Conservation (phyloP, 2,329 filamentous ascomycete genomes). For the Fusarium praegraminearum region DNA sequence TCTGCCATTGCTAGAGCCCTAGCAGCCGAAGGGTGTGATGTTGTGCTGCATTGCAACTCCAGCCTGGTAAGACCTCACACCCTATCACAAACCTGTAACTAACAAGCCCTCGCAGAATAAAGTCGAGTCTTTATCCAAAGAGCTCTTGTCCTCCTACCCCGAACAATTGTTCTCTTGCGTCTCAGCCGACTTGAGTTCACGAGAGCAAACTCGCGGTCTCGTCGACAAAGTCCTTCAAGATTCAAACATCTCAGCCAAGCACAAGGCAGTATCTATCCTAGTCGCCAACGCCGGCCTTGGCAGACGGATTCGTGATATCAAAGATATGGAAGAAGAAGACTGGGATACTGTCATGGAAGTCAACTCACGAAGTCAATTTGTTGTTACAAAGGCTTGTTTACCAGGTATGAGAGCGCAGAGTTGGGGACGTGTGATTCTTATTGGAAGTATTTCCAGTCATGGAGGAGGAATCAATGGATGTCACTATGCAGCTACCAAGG, state of each 20-base stretch:
- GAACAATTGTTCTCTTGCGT: constrained; percentile 24
- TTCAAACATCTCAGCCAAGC: constrained; percentile 11
- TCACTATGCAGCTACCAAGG: constrained; percentile 53
- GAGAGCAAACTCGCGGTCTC: constrained; percentile 22
- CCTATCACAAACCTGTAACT: accelerated
- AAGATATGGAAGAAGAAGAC: constrained; percentile 52
- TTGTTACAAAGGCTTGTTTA: constrained; percentile 51
- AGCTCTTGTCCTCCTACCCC: neutral
- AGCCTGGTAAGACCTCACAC: neutral
- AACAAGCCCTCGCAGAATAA: constrained; percentile 1
- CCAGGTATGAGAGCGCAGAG: constrained; percentile 49
- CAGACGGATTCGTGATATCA: constrained; percentile 50
- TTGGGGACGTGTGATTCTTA: constrained; percentile 51
- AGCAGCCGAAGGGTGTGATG: constrained; percentile 31
- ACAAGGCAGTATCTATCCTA: constrained; percentile 47
- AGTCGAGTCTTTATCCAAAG: constrained; percentile 19
- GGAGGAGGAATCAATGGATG: constrained; percentile 54
- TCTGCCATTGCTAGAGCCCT: constrained; percentile 25
- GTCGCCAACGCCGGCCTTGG: constrained; percentile 52
- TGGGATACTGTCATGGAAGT: constrained; percentile 55
- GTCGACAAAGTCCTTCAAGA: constrained; percentile 13
- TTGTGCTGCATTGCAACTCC: constrained; percentile 33
- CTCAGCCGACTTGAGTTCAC: constrained; percentile 25
- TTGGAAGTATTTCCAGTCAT: constrained; percentile 52
- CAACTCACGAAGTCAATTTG: constrained; percentile 52